These are phyloP conservation scores for Camelina hispida DNA, from an alignment of 345 rosid species.

Conservation along the genomic window DNA sequence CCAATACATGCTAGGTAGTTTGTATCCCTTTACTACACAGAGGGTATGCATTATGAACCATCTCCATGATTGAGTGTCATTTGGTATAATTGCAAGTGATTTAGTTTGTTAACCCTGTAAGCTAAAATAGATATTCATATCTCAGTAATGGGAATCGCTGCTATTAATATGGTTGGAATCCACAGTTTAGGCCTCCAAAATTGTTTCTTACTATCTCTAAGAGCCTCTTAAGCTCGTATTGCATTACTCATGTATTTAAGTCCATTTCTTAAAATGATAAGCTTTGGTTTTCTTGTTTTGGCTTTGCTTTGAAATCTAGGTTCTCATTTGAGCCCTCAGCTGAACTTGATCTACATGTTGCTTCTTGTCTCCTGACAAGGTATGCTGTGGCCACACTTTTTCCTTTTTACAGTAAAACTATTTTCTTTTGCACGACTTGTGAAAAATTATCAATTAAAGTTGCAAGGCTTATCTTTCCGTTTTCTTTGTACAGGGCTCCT, in stretches of 20 bases:
- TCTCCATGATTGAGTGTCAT: neutral
- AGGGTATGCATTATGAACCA: constrained; percentile 1
- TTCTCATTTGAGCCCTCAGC: constrained; percentile 85
- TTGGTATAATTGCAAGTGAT: neutral
- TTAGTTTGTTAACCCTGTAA: constrained; percentile 12
- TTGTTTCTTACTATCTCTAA: constrained; percentile 4
- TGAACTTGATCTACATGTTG: constrained; percentile 82
- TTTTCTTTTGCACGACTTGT: neutral
- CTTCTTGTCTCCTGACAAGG: constrained; percentile 94
- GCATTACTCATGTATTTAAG: neutral
- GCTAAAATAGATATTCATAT: neutral
- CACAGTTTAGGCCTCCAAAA: neutral
- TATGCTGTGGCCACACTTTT: constrained; percentile 35
- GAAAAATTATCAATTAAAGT: neutral
- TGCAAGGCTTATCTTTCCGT: constrained; percentile 5
- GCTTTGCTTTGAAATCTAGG: constrained; percentile 52
- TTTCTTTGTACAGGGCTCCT: constrained; percentile 73
- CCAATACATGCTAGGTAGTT: neutral
- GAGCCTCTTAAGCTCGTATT: neutral
- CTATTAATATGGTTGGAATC: constrained; percentile 8
- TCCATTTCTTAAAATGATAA: constrained; percentile 2
- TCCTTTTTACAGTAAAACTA: constrained; percentile 13
- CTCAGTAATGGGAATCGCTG: neutral
- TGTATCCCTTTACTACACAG: neutral
- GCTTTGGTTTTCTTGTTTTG: constrained; percentile 24